Base-by-base conservation (phyloP, 129 eudicot genomes). In the Flaveria bidentis region DNA sequence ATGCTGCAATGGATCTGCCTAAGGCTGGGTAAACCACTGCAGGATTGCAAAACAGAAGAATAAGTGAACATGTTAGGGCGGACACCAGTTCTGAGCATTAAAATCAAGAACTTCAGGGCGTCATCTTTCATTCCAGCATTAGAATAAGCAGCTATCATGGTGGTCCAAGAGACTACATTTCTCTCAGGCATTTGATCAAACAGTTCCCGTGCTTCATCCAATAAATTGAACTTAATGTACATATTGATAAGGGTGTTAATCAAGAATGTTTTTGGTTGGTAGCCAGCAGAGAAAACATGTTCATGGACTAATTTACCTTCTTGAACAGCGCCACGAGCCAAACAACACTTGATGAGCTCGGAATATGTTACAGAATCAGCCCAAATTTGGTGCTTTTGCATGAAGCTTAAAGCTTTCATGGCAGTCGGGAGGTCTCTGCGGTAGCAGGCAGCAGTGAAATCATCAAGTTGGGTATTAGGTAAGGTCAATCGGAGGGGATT, bases 131-230 rank as follows among this genome's bases (percentile, higher is more conserved):
- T 39, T 79, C 81, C 76, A 10, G 89, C 82, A 63, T 84, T 88
- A 25, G 89, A 64, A 28, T 86, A 90, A 50, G 84, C 93, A 13
- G 93, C 82, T 33, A 90, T 88, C 88, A 90, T 88, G 4, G 93
- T 90, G 13, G 96, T 90, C 96, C 96, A 90, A 41, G 96, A 82
- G 0, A 90, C 93, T 25, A 90, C 91, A 85, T 88, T 90, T 76
- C 84, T 90, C 22, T 86, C 88, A 64, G 79, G 85, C 96, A 90
- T 88, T 74, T 84, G n/a, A 80, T 88, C 89, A 36, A 90, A 88
- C 93, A 90, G 81, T 41, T 18, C 1, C 12, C 72, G 74, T 53
- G 96, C 96, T 7, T 88, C 89, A 11, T 82, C 79, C 20, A 90
- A 30, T 18, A 90, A 75, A 25, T 83, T 74, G 17, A 90, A 90